Evolutionary conservation across 2,329 filamentous ascomycete species (phyloP), one percentile per base, ranked within the genome.

Genomic region (Stemphylium beticola): DNA sequence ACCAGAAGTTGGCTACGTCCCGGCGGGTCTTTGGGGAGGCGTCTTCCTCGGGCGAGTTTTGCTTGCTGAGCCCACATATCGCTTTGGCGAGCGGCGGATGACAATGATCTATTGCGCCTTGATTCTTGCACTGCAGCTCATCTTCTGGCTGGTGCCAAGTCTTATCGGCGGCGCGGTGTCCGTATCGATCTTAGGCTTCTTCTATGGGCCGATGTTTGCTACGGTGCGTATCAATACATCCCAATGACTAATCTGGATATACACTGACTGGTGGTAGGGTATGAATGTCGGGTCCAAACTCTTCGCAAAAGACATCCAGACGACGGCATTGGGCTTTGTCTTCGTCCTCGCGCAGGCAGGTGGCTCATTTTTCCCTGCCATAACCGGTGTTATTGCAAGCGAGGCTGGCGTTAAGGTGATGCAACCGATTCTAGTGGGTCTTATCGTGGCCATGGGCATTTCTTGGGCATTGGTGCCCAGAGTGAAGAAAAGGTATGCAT

Each of bases 1-100:
- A 0, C 76, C 81, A 0, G 75, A 81, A 15, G 83, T 87, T 70
- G 86, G 85, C 0, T 89, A 88, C 46, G 82, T 89, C 0, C 82
- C 85, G 0, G 82, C 85, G 0, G 85, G 85, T 3, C 84, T 83
- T 61, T 85, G 80, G 41, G 85, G 83, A 2, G 86, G 86, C 0
- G 76, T 77, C 0, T 76, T 87, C 3, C 76, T 87, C 0, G 85
- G 85, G 0, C 75, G 85, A 4, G 58, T 87, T 0, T 49, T 87
- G 0, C 77, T 87, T 0, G 82, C 84, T 0, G 85, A 88, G 57
- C 83, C 85, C 0, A 87, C 82, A 0, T 80, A 86, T 66, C 77
- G 84, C 0, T 81, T 82, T 15, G 86, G 86, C 0, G 83, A 87
- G 58, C 77, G 81, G 15, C 76, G 77, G 4, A 87, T 87, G 83